Base-by-base conservation (phyloP, 1,284 basidiomycete genomes). In the Rugosomyces carneus region DNA sequence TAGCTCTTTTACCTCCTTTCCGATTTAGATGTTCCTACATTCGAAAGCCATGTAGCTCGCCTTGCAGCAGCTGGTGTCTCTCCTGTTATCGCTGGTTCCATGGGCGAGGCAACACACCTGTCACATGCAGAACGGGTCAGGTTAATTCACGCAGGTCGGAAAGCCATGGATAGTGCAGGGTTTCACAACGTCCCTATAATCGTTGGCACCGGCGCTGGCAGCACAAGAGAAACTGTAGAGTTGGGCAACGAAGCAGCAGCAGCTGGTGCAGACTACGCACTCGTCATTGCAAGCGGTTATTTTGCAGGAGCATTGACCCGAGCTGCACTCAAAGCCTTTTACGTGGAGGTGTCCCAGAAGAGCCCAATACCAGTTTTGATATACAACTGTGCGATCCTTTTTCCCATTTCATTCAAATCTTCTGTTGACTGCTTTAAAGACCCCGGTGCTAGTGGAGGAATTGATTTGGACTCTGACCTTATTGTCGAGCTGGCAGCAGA, bases 331-430 rank as follows among this genome's bases (percentile, higher is more conserved):
- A 88, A 86, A 66, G 75, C 76, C 4, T 93, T 84, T 68, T 95
- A 80, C 70, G 70, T 73, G 27, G 86, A 90, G 54, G 80, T 93
- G 20, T 71, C 87, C 13, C 72, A 80, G 55, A 83, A 80, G 55
- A 88, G 84, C 49, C 88, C 89, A 2, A 79, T 95, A 49, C 92
- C 92, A 3, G 79, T 94, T 48, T 83, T 95, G 61, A 78, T 93
- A 48, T 95, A 95, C 72, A 95, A 94, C 62, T 94, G 87, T 87
- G 56, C 65, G 81, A 67, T 5, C n/a, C 11, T 29, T 42, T 19
- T 15, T n/a, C 29, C 20, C 9, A 34, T 9, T 18, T 13, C 20
- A 8, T 10, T 9, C 9, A 2, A 45, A 23, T 40, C 29, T 53
- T 42, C 39, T 40, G 31, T 31, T 44, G 49, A 34, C 40, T 47